These are phyloP conservation scores for Mycena capillaripes DNA, from an alignment of 768 basidiomycete species.

Conservation along the genomic window DNA sequence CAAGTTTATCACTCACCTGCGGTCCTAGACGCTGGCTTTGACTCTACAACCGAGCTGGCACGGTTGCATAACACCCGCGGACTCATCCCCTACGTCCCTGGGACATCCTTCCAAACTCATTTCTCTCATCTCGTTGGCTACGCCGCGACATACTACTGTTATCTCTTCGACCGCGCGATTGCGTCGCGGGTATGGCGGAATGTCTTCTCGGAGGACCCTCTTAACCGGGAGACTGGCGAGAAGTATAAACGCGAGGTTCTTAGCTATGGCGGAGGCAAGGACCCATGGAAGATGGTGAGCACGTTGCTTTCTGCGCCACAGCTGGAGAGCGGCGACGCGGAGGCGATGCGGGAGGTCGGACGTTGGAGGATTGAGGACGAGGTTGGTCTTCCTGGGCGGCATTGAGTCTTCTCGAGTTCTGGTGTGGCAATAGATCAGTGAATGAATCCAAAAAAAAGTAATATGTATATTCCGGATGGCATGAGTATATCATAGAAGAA, in stretches of 20 bases:
- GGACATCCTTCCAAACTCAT: conserved; percentile 95
- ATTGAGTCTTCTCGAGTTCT: conserved; percentile 51
- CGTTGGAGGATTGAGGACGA: conserved; percentile 89
- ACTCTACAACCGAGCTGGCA: conserved; percentile 79
- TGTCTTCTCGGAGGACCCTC: conserved; percentile 77
- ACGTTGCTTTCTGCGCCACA: conserved; percentile 73
- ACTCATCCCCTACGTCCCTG: conserved; percentile 85
- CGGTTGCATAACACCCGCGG: conserved; percentile 77
- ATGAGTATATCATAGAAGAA: conserved; percentile 16
- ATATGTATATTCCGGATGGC: conserved; percentile 29
- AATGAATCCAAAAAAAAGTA: conserved; percentile 19
- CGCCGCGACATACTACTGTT: conserved; percentile 98
- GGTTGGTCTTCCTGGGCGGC: conserved; percentile 69
- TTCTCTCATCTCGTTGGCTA: conserved; percentile 97
- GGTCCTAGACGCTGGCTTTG: conserved; percentile 68
- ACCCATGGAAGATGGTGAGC: conserved; percentile 95
- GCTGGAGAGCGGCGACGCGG: conserved; percentile 78
- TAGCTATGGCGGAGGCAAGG: conserved; percentile 87
- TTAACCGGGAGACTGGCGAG: conserved; percentile 84
- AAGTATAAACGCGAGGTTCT: conserved; percentile 84
- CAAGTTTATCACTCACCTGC: conserved; percentile 89
- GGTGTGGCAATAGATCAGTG: conserved; percentile 18
- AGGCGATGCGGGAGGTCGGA: conserved; percentile 93
- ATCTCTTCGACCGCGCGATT: conserved; percentile 96
- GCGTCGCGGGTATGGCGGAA: conserved; percentile 91